phyloP scores from a whole-genome alignment of 371 early-diverging fungal genomes.

The Rhizopus sp. region DNA sequence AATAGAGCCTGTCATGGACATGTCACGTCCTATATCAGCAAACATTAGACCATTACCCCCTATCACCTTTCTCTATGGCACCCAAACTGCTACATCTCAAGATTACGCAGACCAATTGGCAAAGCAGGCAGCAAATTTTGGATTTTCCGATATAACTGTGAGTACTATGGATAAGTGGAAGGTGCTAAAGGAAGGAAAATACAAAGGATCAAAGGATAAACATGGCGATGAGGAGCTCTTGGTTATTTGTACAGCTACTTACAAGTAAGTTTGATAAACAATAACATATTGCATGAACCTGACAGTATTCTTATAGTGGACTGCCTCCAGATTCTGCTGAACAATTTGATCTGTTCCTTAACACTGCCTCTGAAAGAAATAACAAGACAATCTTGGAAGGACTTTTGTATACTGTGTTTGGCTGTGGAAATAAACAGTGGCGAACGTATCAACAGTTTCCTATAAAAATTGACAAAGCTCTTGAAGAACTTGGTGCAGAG shows the following conservation, averaged over 20 bases:
- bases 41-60: slow-evolving; percentile 27
- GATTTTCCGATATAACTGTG: slow-evolving; percentile 35
- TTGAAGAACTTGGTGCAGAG: slow-evolving; percentile 53
- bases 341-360: slow-evolving; percentile 51
- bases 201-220: slow-evolving; percentile 14
- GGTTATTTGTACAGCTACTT: slow-evolving; percentile 51
- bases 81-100: slow-evolving; percentile 58
- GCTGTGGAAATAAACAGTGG: slow-evolving; percentile 63
- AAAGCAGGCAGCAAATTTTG: slow-evolving; percentile 45
- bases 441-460: slow-evolving; percentile 62
- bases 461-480: slow-evolving; percentile 31
- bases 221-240: slow-evolving; percentile 37
- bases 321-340: slow-evolving; percentile 61
- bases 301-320: slow-evolving; percentile 25
- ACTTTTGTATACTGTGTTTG: slow-evolving; percentile 55
- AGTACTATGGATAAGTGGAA: slow-evolving; percentile 55
- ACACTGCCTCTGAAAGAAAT: slow-evolving; percentile 23
- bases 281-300: too few species aligned
- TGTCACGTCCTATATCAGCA: background rate
- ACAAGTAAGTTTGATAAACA: slow-evolving; percentile 19
- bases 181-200: slow-evolving; percentile 35
- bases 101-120: slow-evolving; percentile 54
- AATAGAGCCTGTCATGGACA: slow-evolving; percentile 9
- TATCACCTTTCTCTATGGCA: slow-evolving; percentile 55
- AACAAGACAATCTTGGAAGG: slow-evolving; percentile 32